Evolutionary conservation across 495 filamentous ascomycete species (phyloP), one percentile per base, ranked within the genome.

Genomic region (Poronia punctata): DNA sequence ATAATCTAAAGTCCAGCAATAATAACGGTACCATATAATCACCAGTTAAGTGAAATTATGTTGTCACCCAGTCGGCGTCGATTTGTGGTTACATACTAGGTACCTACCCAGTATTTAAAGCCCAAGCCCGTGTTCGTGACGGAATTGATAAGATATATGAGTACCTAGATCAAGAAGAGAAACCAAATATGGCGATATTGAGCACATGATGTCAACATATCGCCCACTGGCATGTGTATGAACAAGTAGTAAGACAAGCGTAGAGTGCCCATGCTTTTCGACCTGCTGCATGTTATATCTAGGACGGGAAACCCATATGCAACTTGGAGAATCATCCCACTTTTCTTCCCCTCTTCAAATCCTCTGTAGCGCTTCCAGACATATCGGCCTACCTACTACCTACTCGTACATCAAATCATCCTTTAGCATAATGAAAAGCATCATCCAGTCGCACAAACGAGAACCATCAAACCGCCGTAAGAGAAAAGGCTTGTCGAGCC

Each of bases 381-480:
- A 21, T 16, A 19, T 2, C 32, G 15, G 19, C 12, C 11, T 20
- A 18, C 7, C 15, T 10, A 16, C 19, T 17, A 43, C 24, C 10
- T n/a, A n/a, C n/a, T n/a, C n/a, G n/a, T n/a, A n/a, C n/a, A n/a
- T n/a, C n/a, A n/a, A n/a, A n/a, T n/a, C 24, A 6, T 19, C 31
- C 17, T 14, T n/a, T 46, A 45, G 36, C 50, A 57, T 35, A 43
- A 54, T 48, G 50, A 50, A 38, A 50, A 53, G 15, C 37, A 47
- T 51, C 41, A 11, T 30, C 33, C 45, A 46, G 23, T 45, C 28
- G 19, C 46, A 35, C 38, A 25, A 40, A 4, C 27, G 45, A 34
- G 30, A 24, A 34, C 22, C 27, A 25, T 43, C 28, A 27, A 23
- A 46, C 38, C 46, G 32, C 31, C 15, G 34, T 38, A 56, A 38